These are phyloP conservation scores for Elsinoe perseae DNA, from an alignment of 2,329 filamentous ascomycete genomes.

Conservation along the genomic window DNA sequence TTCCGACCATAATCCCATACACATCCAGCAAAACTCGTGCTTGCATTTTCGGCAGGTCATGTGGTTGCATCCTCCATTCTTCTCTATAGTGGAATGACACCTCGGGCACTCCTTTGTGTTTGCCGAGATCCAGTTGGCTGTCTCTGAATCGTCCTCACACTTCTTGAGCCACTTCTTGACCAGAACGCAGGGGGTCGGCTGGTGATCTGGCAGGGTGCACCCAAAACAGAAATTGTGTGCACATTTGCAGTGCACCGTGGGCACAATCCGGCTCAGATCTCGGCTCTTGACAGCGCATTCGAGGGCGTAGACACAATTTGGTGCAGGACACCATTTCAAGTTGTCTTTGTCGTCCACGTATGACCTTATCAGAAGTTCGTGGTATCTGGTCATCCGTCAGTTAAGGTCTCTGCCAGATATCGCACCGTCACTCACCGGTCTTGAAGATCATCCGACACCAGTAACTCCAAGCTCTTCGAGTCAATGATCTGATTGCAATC, in stretches of 20 bases:
- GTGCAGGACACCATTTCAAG: constrained; percentile 94
- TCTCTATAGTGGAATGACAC: constrained; percentile 95
- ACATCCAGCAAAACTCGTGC: constrained; percentile 99
- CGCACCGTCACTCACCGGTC: constrained; percentile 40
- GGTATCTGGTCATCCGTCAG: constrained; percentile 53
- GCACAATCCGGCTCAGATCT: constrained; percentile 75
- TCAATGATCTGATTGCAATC: constrained; percentile 87
- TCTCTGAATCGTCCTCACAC: constrained; percentile 96
- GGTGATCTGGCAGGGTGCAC: constrained; percentile 81
- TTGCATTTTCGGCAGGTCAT: constrained; percentile 97
- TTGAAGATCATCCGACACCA: constrained; percentile 53
- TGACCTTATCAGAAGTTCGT: constrained; percentile 78
- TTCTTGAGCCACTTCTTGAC: constrained; percentile 98
- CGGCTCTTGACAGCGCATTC: constrained; percentile 84
- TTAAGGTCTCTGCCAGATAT: not conserved
- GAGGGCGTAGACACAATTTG: constrained; percentile 90
- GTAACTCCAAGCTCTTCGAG: constrained; percentile 72
- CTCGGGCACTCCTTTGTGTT: constrained; percentile 98
- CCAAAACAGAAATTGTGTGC: constrained; percentile 91
- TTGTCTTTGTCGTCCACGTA: constrained; percentile 96
- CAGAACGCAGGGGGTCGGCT: constrained; percentile 81
- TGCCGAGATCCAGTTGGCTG: constrained; percentile 97
- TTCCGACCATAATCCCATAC: constrained; percentile 97
- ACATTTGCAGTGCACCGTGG: constrained; percentile 80
- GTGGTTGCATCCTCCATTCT: constrained; percentile 96